Evolutionary conservation across 2,329 filamentous ascomycete species (phyloP).

Genomic region (Colletotrichum shisoi): DNA sequence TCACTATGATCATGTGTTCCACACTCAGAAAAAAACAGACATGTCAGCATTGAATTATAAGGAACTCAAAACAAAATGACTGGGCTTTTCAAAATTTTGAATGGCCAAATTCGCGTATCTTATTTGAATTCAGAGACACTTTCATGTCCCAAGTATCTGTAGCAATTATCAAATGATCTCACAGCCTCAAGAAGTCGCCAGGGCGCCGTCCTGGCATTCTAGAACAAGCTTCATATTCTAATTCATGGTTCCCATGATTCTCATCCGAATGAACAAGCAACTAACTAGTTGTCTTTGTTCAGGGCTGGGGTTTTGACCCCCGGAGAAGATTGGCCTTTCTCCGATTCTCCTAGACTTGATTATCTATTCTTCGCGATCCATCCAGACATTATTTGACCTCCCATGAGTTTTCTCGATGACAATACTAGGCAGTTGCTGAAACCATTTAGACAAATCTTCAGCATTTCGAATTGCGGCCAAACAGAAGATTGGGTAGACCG

Average conservation of each 20-base stretch:
- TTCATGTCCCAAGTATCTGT: no score
- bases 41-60: no score
- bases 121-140: rapidly evolving
- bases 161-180: no score
- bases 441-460: not conserved
- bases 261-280: not conserved
- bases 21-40: no score
- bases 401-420: not conserved
- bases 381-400: not conserved
- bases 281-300: not conserved
- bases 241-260: no score
- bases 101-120: not conserved
- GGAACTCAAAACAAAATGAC: no score
- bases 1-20: no score
- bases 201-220: no score
- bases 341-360: not conserved
- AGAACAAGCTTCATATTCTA: no score
- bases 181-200: not conserved
- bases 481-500: not conserved
- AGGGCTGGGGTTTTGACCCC: no score
- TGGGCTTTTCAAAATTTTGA: no score
- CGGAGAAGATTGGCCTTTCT: not conserved
- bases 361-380: not conserved
- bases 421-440: not conserved
- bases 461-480: not conserved